Evolutionary conservation across 768 basidiomycete species (phyloP), one percentile per base, ranked within the genome.

Genomic region (Lanmaoa pseudosensibilis): DNA sequence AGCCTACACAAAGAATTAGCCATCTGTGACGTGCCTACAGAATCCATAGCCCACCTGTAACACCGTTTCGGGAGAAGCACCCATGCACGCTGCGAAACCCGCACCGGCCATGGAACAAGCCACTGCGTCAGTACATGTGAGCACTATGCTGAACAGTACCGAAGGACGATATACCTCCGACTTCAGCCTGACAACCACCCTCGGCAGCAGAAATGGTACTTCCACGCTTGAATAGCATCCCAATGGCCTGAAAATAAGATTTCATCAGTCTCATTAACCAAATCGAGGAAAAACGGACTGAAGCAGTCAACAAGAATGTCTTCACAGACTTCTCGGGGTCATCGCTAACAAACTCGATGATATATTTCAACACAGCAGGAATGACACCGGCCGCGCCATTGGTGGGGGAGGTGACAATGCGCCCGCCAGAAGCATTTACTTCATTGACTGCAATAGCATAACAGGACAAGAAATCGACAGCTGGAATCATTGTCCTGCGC

Each of bases 161-260:
- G 12, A 23, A 30, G 19, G 38, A 34, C 19, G 39, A 65, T 75
- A 32, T 66, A 88, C 89, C 89, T 70, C 95, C 95, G 5, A 98
- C 95, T 76, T 96, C 94, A 19, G 94, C 94, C 75, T 94, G 92
- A 70, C 94, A 96, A 12, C 87, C 94, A 19, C 95, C 95, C 73
- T 98, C 96, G 0, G 96, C 94, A 15, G 95, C 95, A 46, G 90
- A 92, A 49, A 98, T 97, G 2, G 95, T 96, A 59, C 92, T 93
- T n/a, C 94, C 94, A 56, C 95, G 84, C 70, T 98, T 98, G 78
- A 94, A 96, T 33, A 97, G 76, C 94, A 97, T 97, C 16, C 95
- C 94, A 51, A 96, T 75, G 10, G 94, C 89, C 89, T 91, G 52
- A 47, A 21, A 21, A 60, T 49, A 39, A 25, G 18, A 46, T 50